Conservation (phyloP, 108 stramenopile genomes). For the Nannochloropsis gaditana region DNA sequence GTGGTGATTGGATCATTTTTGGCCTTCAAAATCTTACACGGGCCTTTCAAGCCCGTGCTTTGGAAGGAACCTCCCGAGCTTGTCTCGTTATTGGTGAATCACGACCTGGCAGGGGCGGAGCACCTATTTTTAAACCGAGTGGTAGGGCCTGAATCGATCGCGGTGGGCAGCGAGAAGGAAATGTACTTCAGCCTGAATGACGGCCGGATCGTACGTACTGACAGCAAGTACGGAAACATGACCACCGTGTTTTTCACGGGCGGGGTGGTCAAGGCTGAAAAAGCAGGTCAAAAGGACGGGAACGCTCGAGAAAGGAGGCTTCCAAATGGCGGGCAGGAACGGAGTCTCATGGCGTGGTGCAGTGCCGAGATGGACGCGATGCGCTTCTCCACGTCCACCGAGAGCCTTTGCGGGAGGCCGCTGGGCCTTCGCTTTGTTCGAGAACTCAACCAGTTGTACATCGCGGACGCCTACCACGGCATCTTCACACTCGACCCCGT, state of each 20-base stretch:
- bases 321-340: neutral
- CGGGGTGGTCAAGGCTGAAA: neutral
- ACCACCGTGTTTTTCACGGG: neutral
- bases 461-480: slow-evolving; percentile 9
- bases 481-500: slow-evolving; percentile 1
- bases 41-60: neutral
- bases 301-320: neutral
- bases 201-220: neutral
- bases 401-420: neutral
- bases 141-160: slow-evolving; percentile 8
- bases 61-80: neutral
- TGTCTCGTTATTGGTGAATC: neutral
- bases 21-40: neutral
- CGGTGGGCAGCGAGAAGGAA: slow-evolving; percentile 1
- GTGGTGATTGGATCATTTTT: neutral
- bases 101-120: slow-evolving; percentile 6
- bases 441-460: neutral
- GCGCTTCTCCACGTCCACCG: neutral
- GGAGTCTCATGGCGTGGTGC: slow-evolving; percentile 10
- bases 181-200: slow-evolving; percentile 1
- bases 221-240: neutral
- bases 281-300: neutral
- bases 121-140: slow-evolving; percentile 11
- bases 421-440: neutral
- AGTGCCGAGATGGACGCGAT: slow-evolving; percentile 17